Percentiles rank a stretch among this genome's conserved stretches.
phyloP scores from a whole-genome alignment of 805 yeast genomes.

The Candida jianshihensis region DNA sequence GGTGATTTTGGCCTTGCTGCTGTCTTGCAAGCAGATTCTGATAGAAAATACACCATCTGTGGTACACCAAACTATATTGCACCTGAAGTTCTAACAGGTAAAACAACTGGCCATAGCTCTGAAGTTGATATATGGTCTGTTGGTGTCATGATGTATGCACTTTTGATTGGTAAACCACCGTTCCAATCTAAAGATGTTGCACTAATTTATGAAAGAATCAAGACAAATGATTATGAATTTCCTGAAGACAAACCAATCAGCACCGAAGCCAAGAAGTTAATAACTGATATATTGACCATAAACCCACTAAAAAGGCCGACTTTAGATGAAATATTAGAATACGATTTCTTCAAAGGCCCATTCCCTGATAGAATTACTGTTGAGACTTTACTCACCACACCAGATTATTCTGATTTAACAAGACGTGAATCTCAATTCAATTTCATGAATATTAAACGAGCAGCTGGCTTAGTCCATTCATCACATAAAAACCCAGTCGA shows the following conservation, averaged over 20 bases:
- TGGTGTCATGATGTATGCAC: constrained; percentile 93
- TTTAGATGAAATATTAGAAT: constrained; percentile 68
- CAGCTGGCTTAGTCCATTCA: constrained; percentile 49
- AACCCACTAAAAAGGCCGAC: constrained; percentile 81
- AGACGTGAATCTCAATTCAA: constrained; percentile 59
- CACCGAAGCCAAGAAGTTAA: constrained; percentile 63
- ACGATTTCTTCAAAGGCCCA: constrained; percentile 81
- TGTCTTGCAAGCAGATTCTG: constrained; percentile 61
- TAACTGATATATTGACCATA: constrained; percentile 63
- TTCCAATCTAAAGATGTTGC: constrained; percentile 95
- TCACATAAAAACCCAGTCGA: constrained; percentile 58
- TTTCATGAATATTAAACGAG: constrained; percentile 57
- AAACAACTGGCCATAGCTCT: constrained; percentile 80
- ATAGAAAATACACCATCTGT: constrained; percentile 87
- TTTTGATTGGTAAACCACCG: constrained; percentile 92
- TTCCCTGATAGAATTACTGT: constrained; percentile 70
- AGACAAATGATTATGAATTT: constrained; percentile 69
- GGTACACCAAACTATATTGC: constrained; percentile 99
- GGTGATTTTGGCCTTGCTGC: constrained; percentile 99
- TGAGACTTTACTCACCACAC: constrained; percentile 55
- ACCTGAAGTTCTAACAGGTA: constrained; percentile 92
- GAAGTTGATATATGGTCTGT: constrained; percentile 98
- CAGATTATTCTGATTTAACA: constrained; percentile 49
- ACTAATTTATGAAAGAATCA: constrained; percentile 86
- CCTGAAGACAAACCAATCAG: constrained; percentile 66